Evolutionary conservation across 2,329 filamentous ascomycete genomes (phyloP).

Genomic region (Penicillium sp.): DNA sequence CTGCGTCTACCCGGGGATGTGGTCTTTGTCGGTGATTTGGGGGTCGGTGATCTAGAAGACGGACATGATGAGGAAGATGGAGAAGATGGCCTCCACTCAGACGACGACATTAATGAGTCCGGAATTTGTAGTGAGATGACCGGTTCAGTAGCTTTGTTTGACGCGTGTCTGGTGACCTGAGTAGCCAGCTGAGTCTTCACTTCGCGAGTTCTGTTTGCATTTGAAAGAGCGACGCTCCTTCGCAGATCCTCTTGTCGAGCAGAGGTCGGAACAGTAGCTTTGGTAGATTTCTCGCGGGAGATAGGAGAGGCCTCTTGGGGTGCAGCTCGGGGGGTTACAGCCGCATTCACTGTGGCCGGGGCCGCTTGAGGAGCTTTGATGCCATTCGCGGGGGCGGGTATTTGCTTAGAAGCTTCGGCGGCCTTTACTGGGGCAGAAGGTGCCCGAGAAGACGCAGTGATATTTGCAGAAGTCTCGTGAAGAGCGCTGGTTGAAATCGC

Average conservation of each 20-base stretch:
- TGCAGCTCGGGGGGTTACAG: background rate
- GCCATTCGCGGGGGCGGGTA: background rate
- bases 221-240: slow-evolving; percentile 7
- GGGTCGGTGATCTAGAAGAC: slow-evolving; percentile 1
- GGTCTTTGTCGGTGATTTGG: background rate
- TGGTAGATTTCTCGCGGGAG: background rate
- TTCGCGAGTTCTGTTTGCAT: slow-evolving; percentile 6
- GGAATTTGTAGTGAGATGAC: background rate
- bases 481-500: background rate
- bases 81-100: background rate
- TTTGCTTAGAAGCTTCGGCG: background rate
- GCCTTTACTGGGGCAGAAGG: background rate
- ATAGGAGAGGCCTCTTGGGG: background rate
- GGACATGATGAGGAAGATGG: background rate
- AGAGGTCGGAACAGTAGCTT: background rate
- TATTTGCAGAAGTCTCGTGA: background rate
- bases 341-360: background rate
- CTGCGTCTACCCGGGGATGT: slow-evolving; percentile 22
- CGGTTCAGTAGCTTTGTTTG: background rate
- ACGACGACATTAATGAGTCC: background rate
- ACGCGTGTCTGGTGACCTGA: background rate
- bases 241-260: slow-evolving; percentile 7
- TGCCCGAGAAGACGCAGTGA: background rate
- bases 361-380: background rate
- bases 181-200: background rate